These are phyloP conservation scores for Taphrina betulina DNA, from an alignment of 1,139 yeast species.

Conservation along the genomic window DNA sequence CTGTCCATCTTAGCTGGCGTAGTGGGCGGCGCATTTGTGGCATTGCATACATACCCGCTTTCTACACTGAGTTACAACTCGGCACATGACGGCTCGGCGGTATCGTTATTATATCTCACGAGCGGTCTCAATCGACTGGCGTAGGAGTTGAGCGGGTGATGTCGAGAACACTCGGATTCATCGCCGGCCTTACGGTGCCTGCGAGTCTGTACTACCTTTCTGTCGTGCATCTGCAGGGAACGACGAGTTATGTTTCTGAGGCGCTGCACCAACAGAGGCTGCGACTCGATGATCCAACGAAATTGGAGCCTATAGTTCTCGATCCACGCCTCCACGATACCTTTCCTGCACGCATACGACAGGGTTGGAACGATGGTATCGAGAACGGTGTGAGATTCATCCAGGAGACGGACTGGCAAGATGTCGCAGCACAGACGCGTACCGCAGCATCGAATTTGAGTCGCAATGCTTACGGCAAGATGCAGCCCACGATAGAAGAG, in stretches of 20 bases:
- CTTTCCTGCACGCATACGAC: conserved; percentile 18
- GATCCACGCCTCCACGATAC: conserved; percentile 17
- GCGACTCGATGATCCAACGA: conserved; percentile 13
- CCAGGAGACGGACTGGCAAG: conserved; percentile 22
- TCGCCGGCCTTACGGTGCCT: conserved; percentile 29
- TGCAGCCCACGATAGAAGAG: conserved; percentile 21
- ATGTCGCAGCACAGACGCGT: conserved; percentile 9
- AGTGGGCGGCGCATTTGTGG: no score
- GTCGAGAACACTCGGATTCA: conserved; percentile 28
- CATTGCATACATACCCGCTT: no score
- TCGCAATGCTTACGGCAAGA: conserved; percentile 6
- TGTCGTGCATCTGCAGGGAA: conserved; percentile 23
- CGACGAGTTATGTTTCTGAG: conserved; percentile 14
- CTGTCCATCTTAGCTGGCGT: no score
- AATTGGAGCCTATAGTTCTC: conserved; percentile 2
- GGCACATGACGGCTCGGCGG: no score
- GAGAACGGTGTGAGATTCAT: conserved; percentile 18
- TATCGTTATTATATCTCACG: no score
- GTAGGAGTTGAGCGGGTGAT: no score
- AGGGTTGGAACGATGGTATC: conserved; percentile 26
- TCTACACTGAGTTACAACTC: no score
- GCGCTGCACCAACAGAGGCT: conserved; percentile 21
- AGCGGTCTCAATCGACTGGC: no score
- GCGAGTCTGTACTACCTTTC: conserved; percentile 28
- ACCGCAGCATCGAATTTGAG: conserved; percentile 10